Evolutionary conservation across 208 protist species (phyloP).

Genomic region (Trypanosoma rangeli): DNA sequence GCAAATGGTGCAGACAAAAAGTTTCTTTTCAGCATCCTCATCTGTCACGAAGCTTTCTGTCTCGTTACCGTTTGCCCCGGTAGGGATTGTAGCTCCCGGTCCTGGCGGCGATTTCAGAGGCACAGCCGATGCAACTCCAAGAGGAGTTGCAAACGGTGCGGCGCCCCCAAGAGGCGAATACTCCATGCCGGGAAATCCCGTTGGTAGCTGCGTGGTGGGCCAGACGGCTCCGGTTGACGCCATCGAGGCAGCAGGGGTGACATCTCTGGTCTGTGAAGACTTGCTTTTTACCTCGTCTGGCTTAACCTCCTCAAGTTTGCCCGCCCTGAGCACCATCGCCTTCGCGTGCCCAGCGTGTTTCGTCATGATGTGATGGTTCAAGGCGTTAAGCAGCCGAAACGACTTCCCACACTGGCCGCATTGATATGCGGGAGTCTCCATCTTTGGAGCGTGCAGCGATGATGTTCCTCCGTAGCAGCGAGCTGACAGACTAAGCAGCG

Average conservation of each 20-base stretch:
- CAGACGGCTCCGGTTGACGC: constrained; percentile 6
- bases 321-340: constrained; percentile 56
- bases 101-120: constrained; percentile 10
- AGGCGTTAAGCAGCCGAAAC: constrained; percentile 85
- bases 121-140: constrained; percentile 2
- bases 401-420: constrained; percentile 82
- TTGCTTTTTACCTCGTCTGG: constrained; percentile 24
- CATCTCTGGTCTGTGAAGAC: constrained; percentile 9
- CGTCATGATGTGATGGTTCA: constrained; percentile 90
- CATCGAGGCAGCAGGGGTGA: constrained; percentile 1
- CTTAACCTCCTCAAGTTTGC: constrained; percentile 51
- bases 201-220: background rate
- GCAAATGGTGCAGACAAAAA: constrained; percentile 86
- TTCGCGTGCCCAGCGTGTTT: constrained; percentile 76
- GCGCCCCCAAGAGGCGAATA: constrained; percentile 25
- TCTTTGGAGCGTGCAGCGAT: constrained; percentile 19
- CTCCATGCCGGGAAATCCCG: constrained; percentile 30
- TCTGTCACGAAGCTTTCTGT: constrained; percentile 14
- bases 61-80: background rate
- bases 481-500: background rate
- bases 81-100: background rate
- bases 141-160: constrained; percentile 23
- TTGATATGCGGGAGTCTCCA: constrained; percentile 53
- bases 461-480: constrained; percentile 14
- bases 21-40: constrained; percentile 51